Conservation (phyloP, 2,329 filamentous ascomycete genomes). For the Pseudocercospora crystallina region DNA sequence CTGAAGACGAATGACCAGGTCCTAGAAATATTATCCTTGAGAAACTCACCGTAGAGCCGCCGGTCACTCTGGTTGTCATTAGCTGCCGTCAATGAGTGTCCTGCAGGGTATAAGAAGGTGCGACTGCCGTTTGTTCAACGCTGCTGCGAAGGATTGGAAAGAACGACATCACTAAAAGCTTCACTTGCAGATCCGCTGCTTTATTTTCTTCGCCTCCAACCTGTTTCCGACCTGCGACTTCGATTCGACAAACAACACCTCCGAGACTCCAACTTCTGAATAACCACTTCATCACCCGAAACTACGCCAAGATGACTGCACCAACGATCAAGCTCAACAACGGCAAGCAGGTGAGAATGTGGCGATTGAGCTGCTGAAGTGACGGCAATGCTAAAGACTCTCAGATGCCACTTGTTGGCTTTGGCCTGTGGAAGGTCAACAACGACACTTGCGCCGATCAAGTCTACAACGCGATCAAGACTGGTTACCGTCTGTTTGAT, state of each 20-base stretch:
- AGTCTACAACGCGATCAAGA: constrained; percentile 70
- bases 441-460: constrained; percentile 70
- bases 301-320: constrained; percentile 32
- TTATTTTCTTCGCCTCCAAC: constrained; percentile 12
- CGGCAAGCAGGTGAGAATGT: constrained; percentile 34
- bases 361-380: background rate
- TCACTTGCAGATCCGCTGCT: constrained; percentile 15
- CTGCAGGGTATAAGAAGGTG: constrained; percentile 21
- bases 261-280: constrained; percentile 9
- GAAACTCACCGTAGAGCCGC: constrained; percentile 9
- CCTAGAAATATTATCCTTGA: no score
- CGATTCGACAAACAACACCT: background rate
- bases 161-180: no score
- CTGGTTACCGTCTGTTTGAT: constrained; percentile 61
- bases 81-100: constrained; percentile 4
- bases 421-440: constrained; percentile 81
- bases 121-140: background rate
- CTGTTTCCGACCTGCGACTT: constrained; percentile 1
- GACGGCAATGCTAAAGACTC: background rate
- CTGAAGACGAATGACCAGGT: no score
- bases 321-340: constrained; percentile 39
- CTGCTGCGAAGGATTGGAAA: no score
- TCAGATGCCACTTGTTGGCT: constrained; percentile 73
- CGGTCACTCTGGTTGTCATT: background rate
- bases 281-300: constrained; percentile 10